A percentile compares a stretch with the other conserved stretches of the same genome.
phyloP scores from a whole-genome alignment of 768 basidiomycete species.

The Strobilomyces dryophilus region DNA sequence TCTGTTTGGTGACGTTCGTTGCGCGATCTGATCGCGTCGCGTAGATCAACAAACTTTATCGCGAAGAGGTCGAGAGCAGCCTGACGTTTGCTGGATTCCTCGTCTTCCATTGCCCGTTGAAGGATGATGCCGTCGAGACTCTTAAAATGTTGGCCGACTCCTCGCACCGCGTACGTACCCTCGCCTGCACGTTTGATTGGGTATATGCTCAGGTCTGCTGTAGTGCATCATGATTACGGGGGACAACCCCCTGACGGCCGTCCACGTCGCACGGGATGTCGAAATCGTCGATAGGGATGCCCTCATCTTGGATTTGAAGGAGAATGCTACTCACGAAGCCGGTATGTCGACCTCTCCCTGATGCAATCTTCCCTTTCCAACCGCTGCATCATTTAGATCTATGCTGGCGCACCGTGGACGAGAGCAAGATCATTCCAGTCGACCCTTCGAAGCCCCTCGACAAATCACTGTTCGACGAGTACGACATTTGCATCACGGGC shows the following conservation, averaged over 20 bases:
- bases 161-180: conserved; percentile 79
- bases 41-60: conserved; percentile 84
- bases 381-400: conserved; percentile 50
- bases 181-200: neutral
- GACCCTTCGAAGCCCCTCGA: conserved; percentile 79
- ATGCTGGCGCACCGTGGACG: conserved; percentile 92
- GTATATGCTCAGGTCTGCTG: neutral
- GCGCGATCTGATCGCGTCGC: neutral
- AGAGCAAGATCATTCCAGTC: conserved; percentile 82
- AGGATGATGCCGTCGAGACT: conserved; percentile 84
- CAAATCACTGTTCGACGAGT: conserved; percentile 68
- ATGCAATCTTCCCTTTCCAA: neutral
- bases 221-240: conserved; percentile 99
- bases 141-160: conserved; percentile 95
- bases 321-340: conserved; percentile 64
- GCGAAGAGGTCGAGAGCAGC: conserved; percentile 74
- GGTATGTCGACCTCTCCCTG: conserved; percentile 43
- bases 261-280: conserved; percentile 93
- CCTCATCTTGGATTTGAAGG: conserved; percentile 86
- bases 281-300: conserved; percentile 96
- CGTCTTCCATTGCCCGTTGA: conserved; percentile 98
- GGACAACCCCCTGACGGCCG: conserved; percentile 95
- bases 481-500: conserved; percentile 97
- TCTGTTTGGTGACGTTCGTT: neutral
- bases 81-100: conserved; percentile 93